These are phyloP conservation scores for Geotrichum candidum DNA, from an alignment of 1,139 yeast genomes.

Conservation along the genomic window DNA sequence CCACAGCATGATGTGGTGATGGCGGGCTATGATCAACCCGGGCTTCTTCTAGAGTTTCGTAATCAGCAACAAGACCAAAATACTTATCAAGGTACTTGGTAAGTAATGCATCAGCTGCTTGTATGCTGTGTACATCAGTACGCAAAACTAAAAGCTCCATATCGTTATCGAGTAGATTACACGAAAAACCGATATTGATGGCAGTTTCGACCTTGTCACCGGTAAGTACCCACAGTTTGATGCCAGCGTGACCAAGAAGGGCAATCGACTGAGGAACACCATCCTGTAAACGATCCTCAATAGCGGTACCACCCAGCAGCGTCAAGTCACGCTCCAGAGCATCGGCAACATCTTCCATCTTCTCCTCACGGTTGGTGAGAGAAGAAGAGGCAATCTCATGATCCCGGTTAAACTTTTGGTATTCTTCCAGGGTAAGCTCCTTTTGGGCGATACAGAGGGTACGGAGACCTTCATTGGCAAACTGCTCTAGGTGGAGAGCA, in stretches of 20 bases:
- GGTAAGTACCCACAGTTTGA: conserved; percentile 90
- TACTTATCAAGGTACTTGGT: conserved; percentile 52
- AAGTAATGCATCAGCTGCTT: conserved; percentile 49
- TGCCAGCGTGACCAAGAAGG: conserved; percentile 76
- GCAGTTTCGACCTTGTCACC: conserved; percentile 98
- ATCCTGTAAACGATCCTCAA: conserved; percentile 87
- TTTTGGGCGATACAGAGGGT: conserved; percentile 87
- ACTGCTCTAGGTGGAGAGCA: conserved; percentile 78
- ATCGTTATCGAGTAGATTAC: conserved; percentile 75
- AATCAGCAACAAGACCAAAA: conserved; percentile 59
- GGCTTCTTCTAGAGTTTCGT: conserved; percentile 53
- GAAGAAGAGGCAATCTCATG: conserved; percentile 70
- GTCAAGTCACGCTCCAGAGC: conserved; percentile 65
- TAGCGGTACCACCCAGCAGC: conserved; percentile 90
- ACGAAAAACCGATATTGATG: conserved; percentile 90
- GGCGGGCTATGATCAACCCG: conserved; percentile 73
- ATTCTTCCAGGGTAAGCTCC: conserved; percentile 57
- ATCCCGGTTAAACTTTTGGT: conserved; percentile 58
- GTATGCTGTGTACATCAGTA: conserved; percentile 34
- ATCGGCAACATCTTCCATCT: conserved; percentile 69
- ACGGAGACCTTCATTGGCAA: conserved; percentile 91
- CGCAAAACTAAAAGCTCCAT: conserved; percentile 76
- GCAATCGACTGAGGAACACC: conserved; percentile 94
- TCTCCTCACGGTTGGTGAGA: conserved; percentile 66
- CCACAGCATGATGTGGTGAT: conserved; percentile 65